Evolutionary conservation across 2,329 filamentous ascomycete genomes (phyloP).

Genomic region (Chaetomium sp.): DNA sequence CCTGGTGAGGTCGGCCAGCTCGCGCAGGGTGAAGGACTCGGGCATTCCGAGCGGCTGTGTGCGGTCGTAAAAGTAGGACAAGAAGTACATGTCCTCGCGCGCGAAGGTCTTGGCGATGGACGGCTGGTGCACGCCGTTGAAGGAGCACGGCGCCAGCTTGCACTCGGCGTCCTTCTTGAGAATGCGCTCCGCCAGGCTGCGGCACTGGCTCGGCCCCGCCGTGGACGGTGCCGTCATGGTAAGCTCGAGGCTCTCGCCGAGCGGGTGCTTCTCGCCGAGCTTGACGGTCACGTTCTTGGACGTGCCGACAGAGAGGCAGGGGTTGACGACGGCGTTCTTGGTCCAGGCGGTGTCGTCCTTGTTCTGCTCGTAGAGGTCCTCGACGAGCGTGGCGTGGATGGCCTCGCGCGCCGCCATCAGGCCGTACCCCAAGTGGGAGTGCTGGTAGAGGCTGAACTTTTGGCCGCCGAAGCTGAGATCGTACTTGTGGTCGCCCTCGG

Average conservation of each 20-base stretch:
- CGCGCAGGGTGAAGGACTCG: conserved; percentile 89
- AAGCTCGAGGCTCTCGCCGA: conserved; percentile 67
- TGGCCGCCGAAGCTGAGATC: conserved; percentile 85
- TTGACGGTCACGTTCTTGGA: conserved; percentile 71
- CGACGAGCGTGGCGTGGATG: conserved; percentile 74
- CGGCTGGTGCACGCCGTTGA: conserved; percentile 96
- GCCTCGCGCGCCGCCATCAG: conserved; percentile 92
- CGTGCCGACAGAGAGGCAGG: conserved; percentile 84
- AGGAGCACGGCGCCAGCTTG: conserved; percentile 87
- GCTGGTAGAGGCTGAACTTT: conserved; percentile 92
- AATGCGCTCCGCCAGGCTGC: conserved; percentile 85
- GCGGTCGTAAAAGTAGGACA: conserved; percentile 98
- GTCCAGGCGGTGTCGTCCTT: conserved; percentile 64
- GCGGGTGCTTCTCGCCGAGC: conserved; percentile 64
- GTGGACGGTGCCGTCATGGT: conserved; percentile 85
- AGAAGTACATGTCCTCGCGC: conserved; percentile 89
- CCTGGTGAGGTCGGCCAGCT: conserved; percentile 82
- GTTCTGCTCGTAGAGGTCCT: conserved; percentile 68
- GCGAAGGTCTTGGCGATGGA: conserved; percentile 89
- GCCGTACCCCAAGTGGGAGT: conserved; percentile 95
- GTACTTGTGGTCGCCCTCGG: conserved; percentile 95
- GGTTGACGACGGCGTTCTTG: conserved; percentile 72
- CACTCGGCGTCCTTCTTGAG: conserved; percentile 85
- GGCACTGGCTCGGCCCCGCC: conserved; percentile 81
- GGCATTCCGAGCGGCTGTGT: conserved; percentile 94